phyloP scores from a whole-genome alignment of 495 filamentous ascomycete species.

The Hypoxylon subgilvum region DNA sequence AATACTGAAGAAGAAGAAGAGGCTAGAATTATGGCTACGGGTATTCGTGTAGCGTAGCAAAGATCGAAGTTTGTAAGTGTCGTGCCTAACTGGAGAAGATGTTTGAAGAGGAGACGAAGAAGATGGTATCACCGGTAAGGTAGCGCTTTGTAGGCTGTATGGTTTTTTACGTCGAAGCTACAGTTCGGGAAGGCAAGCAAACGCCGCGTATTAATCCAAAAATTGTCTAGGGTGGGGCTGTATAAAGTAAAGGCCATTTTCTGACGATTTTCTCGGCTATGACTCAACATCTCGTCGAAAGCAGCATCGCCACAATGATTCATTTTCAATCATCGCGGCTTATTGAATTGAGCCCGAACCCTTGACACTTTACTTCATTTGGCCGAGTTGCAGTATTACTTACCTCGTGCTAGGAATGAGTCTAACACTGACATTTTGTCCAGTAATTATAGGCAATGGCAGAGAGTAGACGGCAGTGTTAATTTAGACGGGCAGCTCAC shows the following conservation, averaged over 20 bases:
- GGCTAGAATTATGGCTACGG: constrained; percentile 22
- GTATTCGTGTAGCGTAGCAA: background rate
- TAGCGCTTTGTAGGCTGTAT: background rate
- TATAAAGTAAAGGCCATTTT: constrained; percentile 4
- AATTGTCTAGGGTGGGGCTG: constrained; percentile 13
- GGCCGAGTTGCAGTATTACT: background rate
- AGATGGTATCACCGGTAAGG: too few species aligned
- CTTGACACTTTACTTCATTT: background rate
- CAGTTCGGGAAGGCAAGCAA: background rate
- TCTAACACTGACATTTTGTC: too few species aligned
- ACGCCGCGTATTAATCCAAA: constrained; percentile 23
- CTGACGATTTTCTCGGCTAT: constrained; percentile 8
- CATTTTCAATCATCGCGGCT: constrained; percentile 27
- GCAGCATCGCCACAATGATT: constrained; percentile 41
- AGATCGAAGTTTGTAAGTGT: too few species aligned
- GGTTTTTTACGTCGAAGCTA: background rate
- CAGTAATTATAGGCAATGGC: background rate
- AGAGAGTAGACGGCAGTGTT: background rate
- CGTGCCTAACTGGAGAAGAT: too few species aligned
- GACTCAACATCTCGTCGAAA: constrained; percentile 29
- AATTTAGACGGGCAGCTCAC: too few species aligned
- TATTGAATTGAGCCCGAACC: background rate
- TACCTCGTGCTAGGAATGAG: too few species aligned
- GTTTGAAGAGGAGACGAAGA: too few species aligned
- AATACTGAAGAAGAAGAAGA: background rate